Evolutionary conservation across 2,329 filamentous ascomycete species (phyloP), one percentile per base, ranked within the genome.

Genomic region (Keithomyces neogunnii): DNA sequence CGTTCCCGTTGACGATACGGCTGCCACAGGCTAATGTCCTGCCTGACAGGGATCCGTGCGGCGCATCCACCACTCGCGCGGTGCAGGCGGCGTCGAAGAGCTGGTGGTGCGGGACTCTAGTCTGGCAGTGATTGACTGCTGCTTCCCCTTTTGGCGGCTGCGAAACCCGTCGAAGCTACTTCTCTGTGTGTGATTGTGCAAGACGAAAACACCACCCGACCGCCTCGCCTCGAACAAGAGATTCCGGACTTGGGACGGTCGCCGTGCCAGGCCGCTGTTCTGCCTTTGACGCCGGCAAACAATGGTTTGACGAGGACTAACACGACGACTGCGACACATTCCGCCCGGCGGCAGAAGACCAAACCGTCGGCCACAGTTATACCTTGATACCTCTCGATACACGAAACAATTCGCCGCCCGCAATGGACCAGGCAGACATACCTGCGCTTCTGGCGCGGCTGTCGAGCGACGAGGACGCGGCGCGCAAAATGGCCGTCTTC

Each of bases 401-500:
- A 13, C 36, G 36, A 26, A 44, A 4, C 8, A 26, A 9, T 6
- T 10, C n/a, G 19, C 13, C 54, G 62, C 39, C 8, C 31, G 7
- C 56, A 56, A 82, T 85, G 82, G 82, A 85, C 63, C 81, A 84
- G 70, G 80, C 79, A 60, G 82, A 85, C 60, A 82, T 85, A 59
- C 82, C 82, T 47, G 77, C 78, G 66, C 76, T 85, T 59, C 73
- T 85, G 60, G 73, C 79, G 71, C 81, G 81, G 58, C 73, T 85
- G 55, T 74, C 78, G 40, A 84, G 81, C 70, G 80, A 85, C 60
- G 82, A 96, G 71, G 93, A 99, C 76, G 91, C 89, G 51, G 85
- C 89, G 60, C 89, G 91, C 64, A 99, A 99, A 71, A 96, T 97
- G 89, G 93, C 93, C 54, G 93, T 95, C 55, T 99, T 99, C 80